Conservation (phyloP, 208 protist species). For the Leishmania lainsoni region DNA sequence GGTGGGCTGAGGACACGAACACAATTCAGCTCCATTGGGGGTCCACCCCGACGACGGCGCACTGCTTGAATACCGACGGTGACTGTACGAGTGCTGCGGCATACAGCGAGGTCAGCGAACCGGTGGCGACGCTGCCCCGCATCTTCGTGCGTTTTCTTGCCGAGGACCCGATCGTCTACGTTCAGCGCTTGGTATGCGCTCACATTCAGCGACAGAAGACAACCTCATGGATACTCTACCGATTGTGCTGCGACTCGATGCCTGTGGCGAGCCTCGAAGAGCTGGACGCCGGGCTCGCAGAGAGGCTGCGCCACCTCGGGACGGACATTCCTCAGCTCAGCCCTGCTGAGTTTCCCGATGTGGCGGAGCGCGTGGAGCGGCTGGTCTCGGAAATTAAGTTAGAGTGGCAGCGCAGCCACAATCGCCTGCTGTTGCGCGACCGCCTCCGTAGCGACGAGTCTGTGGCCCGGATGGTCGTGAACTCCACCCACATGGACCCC, state of each 20-base stretch:
- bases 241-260: conserved; percentile 93
- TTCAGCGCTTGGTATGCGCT: conserved; percentile 82
- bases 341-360: conserved; percentile 69
- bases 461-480: conserved; percentile 79
- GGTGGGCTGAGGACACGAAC: conserved; percentile 74
- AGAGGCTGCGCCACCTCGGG: conserved; percentile 73
- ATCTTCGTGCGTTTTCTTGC: conserved; percentile 89
- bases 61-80: not conserved
- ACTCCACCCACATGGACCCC: conserved; percentile 83
- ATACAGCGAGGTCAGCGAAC: not conserved
- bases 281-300: conserved; percentile 61
- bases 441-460: conserved; percentile 77
- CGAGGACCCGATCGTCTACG: conserved; percentile 91
- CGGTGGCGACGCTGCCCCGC: conserved; percentile 59
- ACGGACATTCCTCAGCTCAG: conserved; percentile 88
- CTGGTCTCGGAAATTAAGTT: conserved; percentile 87
- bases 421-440: conserved; percentile 91
- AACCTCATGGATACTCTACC: conserved; percentile 90
- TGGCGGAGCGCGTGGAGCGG: conserved; percentile 65
- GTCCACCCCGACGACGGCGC: conserved; percentile 12
- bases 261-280: conserved; percentile 73
- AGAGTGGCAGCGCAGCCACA: conserved; percentile 91
- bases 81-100: not conserved
- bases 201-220: conserved; percentile 85
- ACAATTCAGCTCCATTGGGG: conserved; percentile 79